These are phyloP conservation scores for Protomyces lactucae-debilis DNA, from an alignment of 1,139 yeast genomes.

Conservation along the genomic window DNA sequence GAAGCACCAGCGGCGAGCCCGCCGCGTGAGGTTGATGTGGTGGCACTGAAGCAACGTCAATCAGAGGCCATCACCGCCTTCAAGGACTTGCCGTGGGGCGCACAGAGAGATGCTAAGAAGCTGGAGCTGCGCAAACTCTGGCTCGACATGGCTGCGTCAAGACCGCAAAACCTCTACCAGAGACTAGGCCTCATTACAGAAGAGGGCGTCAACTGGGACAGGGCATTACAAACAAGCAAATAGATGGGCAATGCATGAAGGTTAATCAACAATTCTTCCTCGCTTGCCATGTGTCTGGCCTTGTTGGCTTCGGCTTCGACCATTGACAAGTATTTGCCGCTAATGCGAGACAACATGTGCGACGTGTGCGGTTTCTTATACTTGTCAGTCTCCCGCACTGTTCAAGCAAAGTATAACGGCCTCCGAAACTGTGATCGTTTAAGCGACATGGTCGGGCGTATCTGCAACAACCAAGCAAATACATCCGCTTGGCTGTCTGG, in stretches of 20 bases:
- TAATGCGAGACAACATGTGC: too few species aligned
- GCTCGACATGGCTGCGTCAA: constrained; percentile 13
- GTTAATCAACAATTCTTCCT: too few species aligned
- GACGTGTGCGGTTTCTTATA: too few species aligned
- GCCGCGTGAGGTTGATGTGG: background rate
- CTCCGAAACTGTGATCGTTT: too few species aligned
- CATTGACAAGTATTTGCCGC: too few species aligned
- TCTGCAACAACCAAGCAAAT: too few species aligned
- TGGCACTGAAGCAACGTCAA: constrained; percentile 5
- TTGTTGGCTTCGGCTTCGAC: too few species aligned
- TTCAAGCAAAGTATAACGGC: too few species aligned
- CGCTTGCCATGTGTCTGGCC: too few species aligned
- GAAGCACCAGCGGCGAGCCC: constrained; percentile 11
- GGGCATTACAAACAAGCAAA: background rate
- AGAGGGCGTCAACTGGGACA: constrained; percentile 15
- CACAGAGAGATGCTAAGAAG: constrained; percentile 8
- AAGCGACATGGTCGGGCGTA: too few species aligned
- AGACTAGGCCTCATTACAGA: constrained; percentile 25
- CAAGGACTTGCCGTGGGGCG: constrained; percentile 11
- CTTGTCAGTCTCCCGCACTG: too few species aligned
- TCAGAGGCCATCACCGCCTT: constrained; percentile 16
- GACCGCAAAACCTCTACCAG: constrained; percentile 28
- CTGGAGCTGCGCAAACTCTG: constrained; percentile 15
- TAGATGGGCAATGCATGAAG: background rate
- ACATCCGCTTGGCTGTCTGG: too few species aligned